Conservation (phyloP, 139 green algal species). For the Chara braunii region DNA sequence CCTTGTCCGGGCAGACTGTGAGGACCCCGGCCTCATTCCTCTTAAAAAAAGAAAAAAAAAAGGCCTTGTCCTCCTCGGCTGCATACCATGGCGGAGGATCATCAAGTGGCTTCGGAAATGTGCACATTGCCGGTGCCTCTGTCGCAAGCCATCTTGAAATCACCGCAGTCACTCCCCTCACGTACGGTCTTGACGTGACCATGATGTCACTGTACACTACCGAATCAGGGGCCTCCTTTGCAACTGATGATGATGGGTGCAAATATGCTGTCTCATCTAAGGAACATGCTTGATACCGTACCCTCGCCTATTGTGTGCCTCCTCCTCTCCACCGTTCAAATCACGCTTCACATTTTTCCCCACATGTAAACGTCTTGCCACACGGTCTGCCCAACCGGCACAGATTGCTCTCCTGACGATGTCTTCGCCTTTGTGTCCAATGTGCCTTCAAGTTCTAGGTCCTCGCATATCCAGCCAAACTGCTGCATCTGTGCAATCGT, state of each 20-base stretch:
- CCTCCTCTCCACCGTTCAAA: background rate
- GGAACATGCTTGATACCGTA: conserved; percentile 53
- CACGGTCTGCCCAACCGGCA: conserved; percentile 81
- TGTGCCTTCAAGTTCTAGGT: background rate
- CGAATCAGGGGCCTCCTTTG: conserved; percentile 56
- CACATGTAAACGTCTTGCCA: conserved; percentile 26
- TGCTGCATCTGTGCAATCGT: background rate
- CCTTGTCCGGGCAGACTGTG: too few species aligned
- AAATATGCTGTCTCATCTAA: conserved; percentile 68
- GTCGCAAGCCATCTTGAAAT: conserved; percentile 21
- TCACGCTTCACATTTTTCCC: background rate
- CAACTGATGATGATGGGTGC: conserved; percentile 72
- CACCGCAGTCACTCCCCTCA: conserved; percentile 48
- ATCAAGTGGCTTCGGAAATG: conserved; percentile 10
- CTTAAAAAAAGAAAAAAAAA: too few species aligned
- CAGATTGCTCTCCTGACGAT: conserved; percentile 58
- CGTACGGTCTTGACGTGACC: conserved; percentile 71
- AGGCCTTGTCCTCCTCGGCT: conserved; percentile 45
- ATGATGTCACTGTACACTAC: conserved; percentile 73
- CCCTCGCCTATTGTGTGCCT: conserved; percentile 19
- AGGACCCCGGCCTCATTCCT: too few species aligned
- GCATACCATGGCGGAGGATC: conserved; percentile 41
- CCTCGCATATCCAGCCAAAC: background rate
- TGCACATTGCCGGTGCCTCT: conserved; percentile 13
- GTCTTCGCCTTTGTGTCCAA: conserved; percentile 37